Evolutionary conservation across 2,329 filamentous ascomycete species (phyloP).

Genomic region (Penicillium italicum): DNA sequence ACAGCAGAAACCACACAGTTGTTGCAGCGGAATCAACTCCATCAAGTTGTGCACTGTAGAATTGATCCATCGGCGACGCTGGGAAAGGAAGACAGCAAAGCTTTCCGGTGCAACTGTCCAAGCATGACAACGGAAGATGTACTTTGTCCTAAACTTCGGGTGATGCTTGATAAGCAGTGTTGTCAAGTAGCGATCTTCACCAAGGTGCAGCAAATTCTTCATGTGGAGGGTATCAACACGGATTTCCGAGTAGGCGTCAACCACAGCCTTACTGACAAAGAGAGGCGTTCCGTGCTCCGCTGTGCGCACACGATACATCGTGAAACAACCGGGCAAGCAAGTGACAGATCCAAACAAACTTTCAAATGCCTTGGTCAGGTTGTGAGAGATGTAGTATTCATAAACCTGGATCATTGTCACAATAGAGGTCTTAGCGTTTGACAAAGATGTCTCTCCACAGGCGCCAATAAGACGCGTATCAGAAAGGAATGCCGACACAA

Average conservation of each 20-base stretch:
- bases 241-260: constrained; percentile 84
- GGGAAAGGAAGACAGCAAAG: constrained; percentile 91
- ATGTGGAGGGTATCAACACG: constrained; percentile 97
- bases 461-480: constrained; percentile 91
- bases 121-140: constrained; percentile 83
- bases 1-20: constrained; percentile 99
- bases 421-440: constrained; percentile 88
- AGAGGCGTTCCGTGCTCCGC: constrained; percentile 92
- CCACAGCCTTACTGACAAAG: constrained; percentile 89
- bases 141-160: constrained; percentile 96
- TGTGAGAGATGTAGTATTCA: constrained; percentile 99
- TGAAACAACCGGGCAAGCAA: constrained; percentile 97
- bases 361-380: constrained; percentile 94
- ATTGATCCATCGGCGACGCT: constrained; percentile 99
- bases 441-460: constrained; percentile 90
- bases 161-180: constrained; percentile 91
- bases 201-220: constrained; percentile 95
- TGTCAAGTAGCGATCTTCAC: constrained; percentile 96
- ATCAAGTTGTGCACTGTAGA: constrained; percentile 97
- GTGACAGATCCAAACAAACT: constrained; percentile 96
- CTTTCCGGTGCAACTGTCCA: constrained; percentile 97
- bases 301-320: constrained; percentile 95
- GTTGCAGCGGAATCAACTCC: constrained; percentile 86
- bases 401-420: constrained; percentile 99
- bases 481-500: constrained; percentile 84